Conservation (phyloP, 2,329 filamentous ascomycete genomes). For the Fusarium heterosporum region DNA sequence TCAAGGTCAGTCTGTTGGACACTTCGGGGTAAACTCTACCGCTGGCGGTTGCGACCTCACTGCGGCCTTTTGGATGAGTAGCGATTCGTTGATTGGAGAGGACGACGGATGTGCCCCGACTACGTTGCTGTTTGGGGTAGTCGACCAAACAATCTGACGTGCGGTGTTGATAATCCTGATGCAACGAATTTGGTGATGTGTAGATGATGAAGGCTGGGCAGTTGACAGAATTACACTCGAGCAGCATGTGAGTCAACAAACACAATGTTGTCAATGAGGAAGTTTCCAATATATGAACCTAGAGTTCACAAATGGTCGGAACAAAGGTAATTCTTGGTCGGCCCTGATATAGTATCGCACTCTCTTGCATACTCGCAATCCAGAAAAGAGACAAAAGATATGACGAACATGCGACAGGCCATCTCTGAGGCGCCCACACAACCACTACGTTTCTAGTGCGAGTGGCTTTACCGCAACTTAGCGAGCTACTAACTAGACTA, state of each 20-base stretch:
- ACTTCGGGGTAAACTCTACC: constrained; percentile 8
- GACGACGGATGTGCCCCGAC: not conserved
- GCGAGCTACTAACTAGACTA: not conserved
- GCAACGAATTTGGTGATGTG: constrained; percentile 13
- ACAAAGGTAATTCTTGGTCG: not conserved
- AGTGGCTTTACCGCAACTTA: constrained; percentile 9
- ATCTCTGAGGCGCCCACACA: constrained; percentile 29
- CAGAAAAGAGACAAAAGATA: constrained; percentile 22
- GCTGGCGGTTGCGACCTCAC: constrained; percentile 6
- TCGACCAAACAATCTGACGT: not conserved
- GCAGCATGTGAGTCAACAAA: too few species aligned
- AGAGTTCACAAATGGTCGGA: not conserved
- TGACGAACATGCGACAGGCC: constrained; percentile 32
- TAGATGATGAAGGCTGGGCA: constrained; percentile 10
- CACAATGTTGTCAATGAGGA: too few species aligned
- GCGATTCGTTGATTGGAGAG: constrained; percentile 1
- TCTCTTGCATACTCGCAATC: constrained; percentile 13
- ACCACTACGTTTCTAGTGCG: constrained; percentile 31
- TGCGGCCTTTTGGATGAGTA: constrained; percentile 2
- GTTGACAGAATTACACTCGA: too few species aligned
- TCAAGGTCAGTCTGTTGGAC: constrained; percentile 1
- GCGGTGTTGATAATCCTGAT: not conserved
- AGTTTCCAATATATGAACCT: not conserved
- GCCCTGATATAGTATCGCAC: constrained; percentile 13
- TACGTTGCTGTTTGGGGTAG: not conserved